A percentile compares a stretch with the other conserved stretches of the same genome.
phyloP scores from a whole-genome alignment of 306 rosid species.

The Vigna angularis region DNA sequence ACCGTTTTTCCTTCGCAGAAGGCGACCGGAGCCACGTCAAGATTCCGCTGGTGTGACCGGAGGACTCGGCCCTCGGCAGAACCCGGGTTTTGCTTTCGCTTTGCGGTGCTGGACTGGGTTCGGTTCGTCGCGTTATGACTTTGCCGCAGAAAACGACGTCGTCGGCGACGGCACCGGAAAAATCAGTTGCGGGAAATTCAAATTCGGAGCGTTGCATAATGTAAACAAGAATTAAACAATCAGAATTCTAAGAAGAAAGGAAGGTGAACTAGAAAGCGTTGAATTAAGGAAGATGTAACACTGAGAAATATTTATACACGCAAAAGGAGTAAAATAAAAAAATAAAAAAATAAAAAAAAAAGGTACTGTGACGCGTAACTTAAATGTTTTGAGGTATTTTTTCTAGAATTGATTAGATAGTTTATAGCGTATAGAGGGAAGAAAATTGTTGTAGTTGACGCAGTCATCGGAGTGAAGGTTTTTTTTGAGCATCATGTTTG shows the following conservation, averaged over 20 bases:
- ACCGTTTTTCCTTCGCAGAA: constrained; percentile 18
- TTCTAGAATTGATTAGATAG: background rate
- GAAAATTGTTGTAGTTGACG: background rate
- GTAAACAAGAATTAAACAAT: background rate
- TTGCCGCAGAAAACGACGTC: constrained; percentile 51
- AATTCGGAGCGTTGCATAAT: constrained; percentile 25
- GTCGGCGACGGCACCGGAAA: background rate
- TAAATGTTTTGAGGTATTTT: background rate
- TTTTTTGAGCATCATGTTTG: background rate
- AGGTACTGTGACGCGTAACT: background rate
- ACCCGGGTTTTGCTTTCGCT: background rate
- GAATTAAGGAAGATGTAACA: background rate
- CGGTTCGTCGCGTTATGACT: constrained; percentile 34
- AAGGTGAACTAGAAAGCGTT: background rate
- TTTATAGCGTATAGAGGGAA: background rate
- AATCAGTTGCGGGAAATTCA: constrained; percentile 35
- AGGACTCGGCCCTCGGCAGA: background rate
- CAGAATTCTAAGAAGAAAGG: background rate
- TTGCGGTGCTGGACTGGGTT: constrained; percentile 17
- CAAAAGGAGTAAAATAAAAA: background rate
- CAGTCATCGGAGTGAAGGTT: background rate
- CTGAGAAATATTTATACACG: background rate
- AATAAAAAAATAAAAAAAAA: too few species aligned
- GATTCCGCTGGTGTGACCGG: background rate
- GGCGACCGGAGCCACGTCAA: constrained; percentile 16